Percentiles rank a stretch among this genome's conserved stretches.
Evolutionary conservation across 441 rosid genomes (phyloP).

Genomic region (Brassica balearica): DNA sequence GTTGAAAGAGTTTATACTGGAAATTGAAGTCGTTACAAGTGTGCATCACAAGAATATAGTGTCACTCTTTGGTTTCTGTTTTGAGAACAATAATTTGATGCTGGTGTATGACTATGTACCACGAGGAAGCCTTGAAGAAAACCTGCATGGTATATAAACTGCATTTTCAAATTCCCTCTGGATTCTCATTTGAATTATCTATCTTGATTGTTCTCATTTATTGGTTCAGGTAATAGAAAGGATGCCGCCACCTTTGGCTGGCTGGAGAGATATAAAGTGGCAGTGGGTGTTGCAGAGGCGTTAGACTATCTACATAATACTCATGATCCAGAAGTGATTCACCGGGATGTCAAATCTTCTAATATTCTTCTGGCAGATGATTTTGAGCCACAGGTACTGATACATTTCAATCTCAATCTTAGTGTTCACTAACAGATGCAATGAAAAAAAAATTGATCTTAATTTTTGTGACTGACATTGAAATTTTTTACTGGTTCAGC

Average conservation of each 20-base stretch:
- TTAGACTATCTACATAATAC: slow-evolving; percentile 48
- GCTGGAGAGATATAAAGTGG: slow-evolving; percentile 83
- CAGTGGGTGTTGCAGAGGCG: slow-evolving; percentile 69
- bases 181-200: slow-evolving; percentile 9
- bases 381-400: slow-evolving; percentile 86
- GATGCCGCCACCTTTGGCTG: slow-evolving; percentile 64
- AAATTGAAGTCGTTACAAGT: slow-evolving; percentile 76
- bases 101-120: slow-evolving; percentile 78
- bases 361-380: slow-evolving; percentile 84
- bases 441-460: neutral
- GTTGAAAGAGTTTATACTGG: slow-evolving; percentile 70
- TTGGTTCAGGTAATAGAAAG: slow-evolving; percentile 58
- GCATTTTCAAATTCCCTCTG: slow-evolving; percentile 15
- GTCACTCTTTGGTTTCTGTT: slow-evolving; percentile 89
- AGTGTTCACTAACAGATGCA: slow-evolving; percentile 7
- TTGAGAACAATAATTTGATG: slow-evolving; percentile 66
- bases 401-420: slow-evolving; percentile 3
- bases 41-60: slow-evolving; percentile 80
- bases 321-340: slow-evolving; percentile 74
- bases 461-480: slow-evolving; percentile 25
- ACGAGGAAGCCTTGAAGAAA: slow-evolving; percentile 93
- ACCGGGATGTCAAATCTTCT: slow-evolving; percentile 92
- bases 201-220: slow-evolving; percentile 32
- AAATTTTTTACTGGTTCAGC: slow-evolving; percentile 52
- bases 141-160: slow-evolving; percentile 69